Conservation (phyloP, 768 basidiomycete genomes). For the Xerocomus brunneocitrinus region DNA sequence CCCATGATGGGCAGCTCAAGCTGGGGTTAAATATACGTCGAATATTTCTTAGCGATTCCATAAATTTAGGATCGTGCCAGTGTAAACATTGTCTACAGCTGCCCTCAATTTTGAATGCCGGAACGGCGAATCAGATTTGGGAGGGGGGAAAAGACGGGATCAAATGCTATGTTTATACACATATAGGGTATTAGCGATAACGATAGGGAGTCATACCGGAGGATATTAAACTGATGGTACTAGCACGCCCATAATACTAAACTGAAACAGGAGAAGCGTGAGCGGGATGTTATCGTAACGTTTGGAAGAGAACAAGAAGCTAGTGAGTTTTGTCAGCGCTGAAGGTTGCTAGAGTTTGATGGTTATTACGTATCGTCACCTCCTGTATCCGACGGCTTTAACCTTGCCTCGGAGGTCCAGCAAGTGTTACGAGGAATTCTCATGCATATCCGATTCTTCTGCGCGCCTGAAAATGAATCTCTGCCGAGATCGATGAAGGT, state of each 20-base stretch:
- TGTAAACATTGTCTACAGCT: neutral
- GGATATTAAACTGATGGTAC: neutral
- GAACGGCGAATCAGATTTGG: neutral
- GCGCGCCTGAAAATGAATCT: neutral
- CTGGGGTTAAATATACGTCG: neutral
- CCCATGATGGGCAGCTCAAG: neutral
- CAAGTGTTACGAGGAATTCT: neutral
- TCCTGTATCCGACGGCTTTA: neutral
- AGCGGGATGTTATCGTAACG: neutral
- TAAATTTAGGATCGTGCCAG: neutral
- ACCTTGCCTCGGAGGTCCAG: neutral
- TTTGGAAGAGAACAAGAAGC: neutral
- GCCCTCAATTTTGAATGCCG: neutral
- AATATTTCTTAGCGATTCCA: neutral
- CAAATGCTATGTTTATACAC: neutral
- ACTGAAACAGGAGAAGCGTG: neutral
- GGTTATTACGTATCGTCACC: neutral
- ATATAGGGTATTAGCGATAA: neutral
- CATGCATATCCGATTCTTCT: neutral
- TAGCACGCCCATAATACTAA: neutral
- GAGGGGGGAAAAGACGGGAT: neutral
- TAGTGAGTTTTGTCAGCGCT: neutral
- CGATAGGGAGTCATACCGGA: neutral
- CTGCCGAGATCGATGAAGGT: neutral
- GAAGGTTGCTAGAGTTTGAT: neutral